phyloP scores from a whole-genome alignment of 768 basidiomycete species.

The Leccinum incarnatum region DNA sequence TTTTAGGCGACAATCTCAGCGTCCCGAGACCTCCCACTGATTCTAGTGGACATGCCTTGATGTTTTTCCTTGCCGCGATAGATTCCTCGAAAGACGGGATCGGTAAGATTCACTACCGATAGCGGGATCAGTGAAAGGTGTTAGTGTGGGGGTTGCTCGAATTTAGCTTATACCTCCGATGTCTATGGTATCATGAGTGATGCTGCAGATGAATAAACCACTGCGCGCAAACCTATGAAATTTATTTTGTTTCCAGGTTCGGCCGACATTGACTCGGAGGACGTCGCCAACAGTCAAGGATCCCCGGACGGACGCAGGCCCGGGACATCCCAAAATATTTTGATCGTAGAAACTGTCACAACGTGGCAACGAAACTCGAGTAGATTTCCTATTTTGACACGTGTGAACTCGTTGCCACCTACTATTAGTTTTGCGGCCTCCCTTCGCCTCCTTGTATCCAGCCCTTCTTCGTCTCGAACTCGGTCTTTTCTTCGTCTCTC shows the following conservation, averaged over 20 bases:
- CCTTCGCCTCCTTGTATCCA: background rate
- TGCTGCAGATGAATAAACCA: background rate
- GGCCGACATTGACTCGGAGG: constrained; percentile 1
- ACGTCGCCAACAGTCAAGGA: background rate
- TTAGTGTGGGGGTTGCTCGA: background rate
- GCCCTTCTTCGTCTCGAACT: constrained; percentile 7
- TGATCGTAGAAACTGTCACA: too few species aligned
- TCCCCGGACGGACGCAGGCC: background rate
- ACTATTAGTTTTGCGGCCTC: background rate
- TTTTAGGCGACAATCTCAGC: constrained; percentile 17
- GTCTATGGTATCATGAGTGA: constrained; percentile 26
- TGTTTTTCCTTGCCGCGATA: constrained; percentile 52
- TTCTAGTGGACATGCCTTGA: constrained; percentile 35
- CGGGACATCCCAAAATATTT: too few species aligned
- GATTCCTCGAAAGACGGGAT: constrained; percentile 53
- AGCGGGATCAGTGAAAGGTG: background rate
- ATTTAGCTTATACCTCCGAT: constrained; percentile 34
- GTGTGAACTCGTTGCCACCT: constrained; percentile 16
- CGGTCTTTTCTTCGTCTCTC: constrained; percentile 18
- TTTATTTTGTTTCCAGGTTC: constrained; percentile 15
- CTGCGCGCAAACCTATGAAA: constrained; percentile 36
- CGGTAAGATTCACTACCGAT: constrained; percentile 49
- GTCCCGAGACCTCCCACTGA: background rate
- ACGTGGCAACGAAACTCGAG: background rate
- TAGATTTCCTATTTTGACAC: background rate